Evolutionary conservation across 139 green algal genomes (phyloP).

Genomic region (Coelastrella sp.): DNA sequence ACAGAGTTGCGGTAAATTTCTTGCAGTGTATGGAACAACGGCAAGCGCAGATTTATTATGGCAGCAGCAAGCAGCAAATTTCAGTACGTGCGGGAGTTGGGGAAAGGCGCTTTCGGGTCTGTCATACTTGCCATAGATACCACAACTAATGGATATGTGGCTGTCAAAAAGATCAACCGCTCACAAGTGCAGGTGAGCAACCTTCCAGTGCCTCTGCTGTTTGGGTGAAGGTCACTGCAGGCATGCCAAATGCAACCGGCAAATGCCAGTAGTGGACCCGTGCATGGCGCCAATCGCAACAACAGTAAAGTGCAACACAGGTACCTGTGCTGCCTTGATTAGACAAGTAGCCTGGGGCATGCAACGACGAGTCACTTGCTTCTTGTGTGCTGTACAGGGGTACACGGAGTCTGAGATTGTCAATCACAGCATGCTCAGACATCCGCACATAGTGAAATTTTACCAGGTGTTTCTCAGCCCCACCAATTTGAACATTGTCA

Average conservation of each 20-base stretch:
- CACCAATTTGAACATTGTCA: slow-evolving; percentile 85
- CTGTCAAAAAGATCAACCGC: slow-evolving; percentile 37
- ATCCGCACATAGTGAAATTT: slow-evolving; percentile 54
- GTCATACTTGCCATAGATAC: slow-evolving; percentile 23
- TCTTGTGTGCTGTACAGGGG: background rate
- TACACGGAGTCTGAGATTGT: slow-evolving; percentile 21
- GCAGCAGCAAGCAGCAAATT: background rate
- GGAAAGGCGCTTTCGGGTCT: slow-evolving; percentile 27
- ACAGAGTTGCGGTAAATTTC: too few species aligned
- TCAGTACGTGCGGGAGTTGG: slow-evolving; percentile 18
- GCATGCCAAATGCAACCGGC: background rate
- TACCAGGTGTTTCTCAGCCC: slow-evolving; percentile 70
- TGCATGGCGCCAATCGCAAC: background rate
- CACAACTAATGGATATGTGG: background rate
- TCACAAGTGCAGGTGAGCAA: background rate
- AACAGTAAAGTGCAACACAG: slow-evolving; percentile 15
- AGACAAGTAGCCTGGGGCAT: too few species aligned
- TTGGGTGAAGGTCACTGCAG: background rate
- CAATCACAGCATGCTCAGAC: slow-evolving; percentile 30
- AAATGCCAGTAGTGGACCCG: background rate
- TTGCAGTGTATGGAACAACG: background rate
- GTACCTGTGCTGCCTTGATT: background rate
- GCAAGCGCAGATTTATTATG: background rate
- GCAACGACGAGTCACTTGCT: background rate
- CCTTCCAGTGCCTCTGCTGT: background rate